Percentiles rank a stretch among this genome's conserved stretches.
phyloP scores from a whole-genome alignment of 768 basidiomycete genomes.

The Lactarius sanguifluus region DNA sequence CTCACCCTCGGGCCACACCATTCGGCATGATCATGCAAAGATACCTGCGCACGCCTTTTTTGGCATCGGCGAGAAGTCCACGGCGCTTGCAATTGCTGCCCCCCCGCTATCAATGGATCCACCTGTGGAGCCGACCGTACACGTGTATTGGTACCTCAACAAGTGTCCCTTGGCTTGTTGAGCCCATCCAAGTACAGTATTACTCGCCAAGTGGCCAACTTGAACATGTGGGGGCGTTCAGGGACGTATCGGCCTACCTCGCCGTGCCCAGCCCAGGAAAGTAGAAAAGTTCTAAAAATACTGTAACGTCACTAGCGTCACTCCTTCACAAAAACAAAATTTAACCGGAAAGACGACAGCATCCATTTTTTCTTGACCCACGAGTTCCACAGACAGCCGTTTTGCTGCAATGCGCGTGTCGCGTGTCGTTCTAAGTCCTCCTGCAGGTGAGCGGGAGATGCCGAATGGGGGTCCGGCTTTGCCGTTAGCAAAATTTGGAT shows the following conservation, averaged over 20 bases:
- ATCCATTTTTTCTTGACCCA: background rate
- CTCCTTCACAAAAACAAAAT: background rate
- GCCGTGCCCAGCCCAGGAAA: background rate
- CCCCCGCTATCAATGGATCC: background rate
- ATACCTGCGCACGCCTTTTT: background rate
- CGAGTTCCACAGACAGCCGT: background rate
- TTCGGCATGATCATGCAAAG: background rate
- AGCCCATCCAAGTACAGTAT: background rate
- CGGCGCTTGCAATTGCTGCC: background rate
- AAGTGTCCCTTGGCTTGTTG: background rate
- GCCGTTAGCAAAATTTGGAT: no score
- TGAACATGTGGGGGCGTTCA: background rate
- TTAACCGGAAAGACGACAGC: background rate
- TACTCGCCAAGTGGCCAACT: background rate
- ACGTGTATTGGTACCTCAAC: background rate
- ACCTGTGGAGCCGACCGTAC: background rate
- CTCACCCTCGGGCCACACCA: background rate
- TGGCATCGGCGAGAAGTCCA: background rate
- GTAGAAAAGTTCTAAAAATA: background rate
- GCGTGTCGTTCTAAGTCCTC: background rate
- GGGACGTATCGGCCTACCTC: background rate
- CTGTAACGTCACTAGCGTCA: background rate
- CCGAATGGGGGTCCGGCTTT: no score
- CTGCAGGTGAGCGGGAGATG: no score
- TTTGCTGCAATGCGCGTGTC: background rate